Conservation (phyloP, 148 eudicot species). For the Cornus florida region DNA sequence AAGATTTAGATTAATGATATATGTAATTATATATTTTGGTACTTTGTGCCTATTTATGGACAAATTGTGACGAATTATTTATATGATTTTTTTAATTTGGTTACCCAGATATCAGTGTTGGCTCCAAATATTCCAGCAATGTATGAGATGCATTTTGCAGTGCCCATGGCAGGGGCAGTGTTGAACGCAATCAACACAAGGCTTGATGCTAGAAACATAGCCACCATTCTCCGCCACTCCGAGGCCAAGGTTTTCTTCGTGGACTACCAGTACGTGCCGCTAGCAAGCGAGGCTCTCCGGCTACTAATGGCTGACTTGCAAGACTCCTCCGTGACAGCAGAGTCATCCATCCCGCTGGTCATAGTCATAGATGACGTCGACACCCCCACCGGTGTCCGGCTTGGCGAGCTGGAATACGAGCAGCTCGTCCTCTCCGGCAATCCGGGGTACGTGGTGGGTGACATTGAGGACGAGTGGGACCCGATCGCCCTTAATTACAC, state of each 20-base stretch:
- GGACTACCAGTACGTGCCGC: constrained; percentile 52
- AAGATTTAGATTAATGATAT: no score
- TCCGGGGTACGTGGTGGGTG: constrained; percentile 26
- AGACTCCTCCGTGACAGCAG: neutral
- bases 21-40: no score
- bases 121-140: constrained; percentile 89
- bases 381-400: constrained; percentile 44
- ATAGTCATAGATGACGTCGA: constrained; percentile 61
- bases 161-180: constrained; percentile 95
- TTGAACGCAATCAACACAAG: constrained; percentile 79
- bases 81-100: neutral
- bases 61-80: neutral
- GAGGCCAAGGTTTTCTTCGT: constrained; percentile 75
- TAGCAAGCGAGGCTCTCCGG: constrained; percentile 61
- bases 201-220: constrained; percentile 59
- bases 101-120: constrained; percentile 67
- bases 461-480: constrained; percentile 69
- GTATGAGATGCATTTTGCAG: constrained; percentile 95
- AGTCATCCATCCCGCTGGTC: constrained; percentile 34
- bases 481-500: constrained; percentile 83
- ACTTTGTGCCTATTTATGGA: neutral
- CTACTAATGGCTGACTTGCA: constrained; percentile 27
- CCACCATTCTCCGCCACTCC: constrained; percentile 72
- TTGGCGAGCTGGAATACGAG: constrained; percentile 68
- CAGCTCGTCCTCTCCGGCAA: constrained; percentile 45